Base-by-base conservation (phyloP, 2,329 filamentous ascomycete genomes). In the Ceratocystis lukuohia region DNA sequence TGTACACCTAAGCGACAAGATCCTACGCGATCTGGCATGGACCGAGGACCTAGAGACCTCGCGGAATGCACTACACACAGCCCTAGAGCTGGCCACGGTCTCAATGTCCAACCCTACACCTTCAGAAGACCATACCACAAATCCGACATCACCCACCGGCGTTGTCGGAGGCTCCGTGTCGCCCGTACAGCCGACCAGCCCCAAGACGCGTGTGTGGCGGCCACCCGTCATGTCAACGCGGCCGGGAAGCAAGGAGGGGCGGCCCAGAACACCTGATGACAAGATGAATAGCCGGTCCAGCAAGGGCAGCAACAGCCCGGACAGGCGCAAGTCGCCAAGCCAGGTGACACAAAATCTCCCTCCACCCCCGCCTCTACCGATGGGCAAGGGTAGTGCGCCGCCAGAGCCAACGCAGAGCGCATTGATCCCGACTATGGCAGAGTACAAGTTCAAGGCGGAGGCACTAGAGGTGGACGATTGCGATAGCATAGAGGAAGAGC, bases 401-500 rank as follows among this genome's bases (percentile, higher is more conserved):
- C 66, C 62, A 15, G 66, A 67, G 53, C 66, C 62, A 30, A 67
- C 66, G 15, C 61, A 63, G 45, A 67, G 62, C 20, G 66, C 66
- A n/a, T 46, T 67, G 62, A 41, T 67, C 25, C 66, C 66, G 25
- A 61, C 44, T 17, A 67, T 67, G 66, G 62, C 62, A 4, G 53
- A 61, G 50, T 67, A 64, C 30, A 41, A 30, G 44, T 41, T 50
- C 3, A 53, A 65, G 4, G 62, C 46, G 6, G 25, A 50, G 2
- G 48, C 62, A 28, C 30, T 65, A 22, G 62, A 64, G 44, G 56
- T 67, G n/a, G 66, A 67, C 28, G 66, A 59, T 30, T 50, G 37
- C n/a, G 56, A 48, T 37, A 33, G 37, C 6, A 48, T 37, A 6
- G 64, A 44, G 53, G 56, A 66, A 28, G 65, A 66, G 28, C 57